Percentiles rank a stretch among this genome's conserved stretches.
Evolutionary conservation across 2,329 filamentous ascomycete species (phyloP).

Genomic region (Talaromyces sp.): DNA sequence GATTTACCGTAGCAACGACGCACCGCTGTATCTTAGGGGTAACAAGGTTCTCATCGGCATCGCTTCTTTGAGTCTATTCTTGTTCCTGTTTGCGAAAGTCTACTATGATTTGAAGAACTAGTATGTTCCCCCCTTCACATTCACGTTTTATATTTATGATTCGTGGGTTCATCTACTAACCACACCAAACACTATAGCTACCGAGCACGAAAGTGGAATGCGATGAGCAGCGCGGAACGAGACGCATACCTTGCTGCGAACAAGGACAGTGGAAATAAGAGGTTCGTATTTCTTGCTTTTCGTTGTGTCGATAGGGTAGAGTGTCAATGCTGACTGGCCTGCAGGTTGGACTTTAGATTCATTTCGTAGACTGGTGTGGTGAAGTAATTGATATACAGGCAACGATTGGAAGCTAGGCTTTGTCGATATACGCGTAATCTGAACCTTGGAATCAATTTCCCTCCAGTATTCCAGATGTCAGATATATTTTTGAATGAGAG

Average conservation of each 20-base stretch:
- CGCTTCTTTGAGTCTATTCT: slow-evolving; percentile 48
- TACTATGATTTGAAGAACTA: slow-evolving; percentile 45
- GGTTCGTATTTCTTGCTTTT: slow-evolving; percentile 29
- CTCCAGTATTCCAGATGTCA: too few relatives aligned
- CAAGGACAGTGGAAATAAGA: slow-evolving; percentile 44
- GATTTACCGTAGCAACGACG: slow-evolving; percentile 57
- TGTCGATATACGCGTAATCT: not conserved
- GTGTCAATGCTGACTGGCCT: not conserved
- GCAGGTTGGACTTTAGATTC: slow-evolving; percentile 42
- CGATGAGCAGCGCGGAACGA: slow-evolving; percentile 41
- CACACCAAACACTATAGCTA: slow-evolving; percentile 24
- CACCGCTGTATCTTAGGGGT: slow-evolving; percentile 57
- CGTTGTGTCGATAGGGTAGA: not conserved
- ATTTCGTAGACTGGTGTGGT: slow-evolving; percentile 21
- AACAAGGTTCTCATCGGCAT: slow-evolving; percentile 59
- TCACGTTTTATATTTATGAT: not conserved
- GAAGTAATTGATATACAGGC: too few relatives aligned
- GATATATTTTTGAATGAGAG: too few relatives aligned
- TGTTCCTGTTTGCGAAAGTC: slow-evolving; percentile 49
- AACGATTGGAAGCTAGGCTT: too few relatives aligned
- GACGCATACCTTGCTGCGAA: slow-evolving; percentile 40
- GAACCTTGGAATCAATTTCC: too few relatives aligned
- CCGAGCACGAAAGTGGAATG: slow-evolving; percentile 40
- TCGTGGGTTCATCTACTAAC: not conserved
- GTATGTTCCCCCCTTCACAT: slow-evolving; percentile 26